These are phyloP conservation scores for Pseudopyricularia cyperi DNA, from an alignment of 2,329 filamentous ascomycete genomes.

Conservation along the genomic window DNA sequence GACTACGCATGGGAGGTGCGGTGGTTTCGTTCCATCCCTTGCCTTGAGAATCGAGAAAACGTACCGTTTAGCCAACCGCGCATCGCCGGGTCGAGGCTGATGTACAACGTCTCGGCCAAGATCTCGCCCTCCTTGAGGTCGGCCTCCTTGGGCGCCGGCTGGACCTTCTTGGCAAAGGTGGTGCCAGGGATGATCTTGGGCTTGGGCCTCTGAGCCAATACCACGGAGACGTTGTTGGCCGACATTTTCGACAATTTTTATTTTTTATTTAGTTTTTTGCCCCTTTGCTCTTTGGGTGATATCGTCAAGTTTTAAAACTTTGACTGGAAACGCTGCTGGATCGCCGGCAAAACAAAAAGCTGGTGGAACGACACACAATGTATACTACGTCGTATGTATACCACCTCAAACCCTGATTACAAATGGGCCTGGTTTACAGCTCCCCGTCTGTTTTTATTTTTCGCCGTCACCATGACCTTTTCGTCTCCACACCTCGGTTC, in stretches of 20 bases:
- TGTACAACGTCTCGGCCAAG: conserved; percentile 34
- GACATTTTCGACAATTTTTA: background rate
- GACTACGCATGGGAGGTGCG: background rate
- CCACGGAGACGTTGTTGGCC: conserved; percentile 23
- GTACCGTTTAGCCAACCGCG: conserved; percentile 43
- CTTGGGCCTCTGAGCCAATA: conserved; percentile 51
- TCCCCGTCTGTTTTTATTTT: too few relatives aligned
- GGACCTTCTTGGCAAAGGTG: conserved; percentile 45
- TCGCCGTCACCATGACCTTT: too few relatives aligned
- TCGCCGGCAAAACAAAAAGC: too few relatives aligned
- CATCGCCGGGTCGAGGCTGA: conserved; percentile 51
- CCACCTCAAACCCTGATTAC: too few relatives aligned
- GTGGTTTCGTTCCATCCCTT: background rate
- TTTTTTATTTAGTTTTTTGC: too few relatives aligned
- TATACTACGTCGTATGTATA: too few relatives aligned
- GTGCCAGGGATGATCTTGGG: conserved; percentile 48
- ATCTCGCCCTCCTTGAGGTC: conserved; percentile 39
- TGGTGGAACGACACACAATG: too few relatives aligned
- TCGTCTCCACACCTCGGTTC: too few relatives aligned
- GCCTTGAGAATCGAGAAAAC: background rate
- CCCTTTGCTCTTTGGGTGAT: background rate
- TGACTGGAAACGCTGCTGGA: too few relatives aligned
- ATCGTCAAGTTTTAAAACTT: background rate
- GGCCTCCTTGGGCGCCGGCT: conserved; percentile 33
- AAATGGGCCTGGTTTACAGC: too few relatives aligned